Base-by-base conservation (phyloP, 495 filamentous ascomycete genomes). In the Pyronema domesticum region DNA sequence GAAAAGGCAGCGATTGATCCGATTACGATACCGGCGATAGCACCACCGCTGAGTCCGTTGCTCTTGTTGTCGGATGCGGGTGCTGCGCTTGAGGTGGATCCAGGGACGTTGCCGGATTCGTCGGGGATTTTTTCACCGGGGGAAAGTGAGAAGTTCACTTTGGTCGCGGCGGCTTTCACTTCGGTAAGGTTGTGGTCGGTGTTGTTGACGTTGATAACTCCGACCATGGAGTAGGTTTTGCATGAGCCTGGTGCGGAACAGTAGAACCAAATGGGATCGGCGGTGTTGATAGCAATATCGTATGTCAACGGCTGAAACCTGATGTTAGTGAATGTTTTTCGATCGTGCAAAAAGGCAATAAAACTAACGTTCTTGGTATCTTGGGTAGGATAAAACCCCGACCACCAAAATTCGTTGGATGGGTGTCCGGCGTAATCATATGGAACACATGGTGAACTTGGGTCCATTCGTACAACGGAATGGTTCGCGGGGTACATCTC, bases 401-500 rank as follows among this genome's bases (percentile, higher is more conserved):
- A 71, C 59, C 60, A 73, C 58, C 71, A 73, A 1, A 63, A 64
- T 5, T 46, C 50, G 19, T 34, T 43, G 1, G 35, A 14, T 13
- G 36, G 13, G 37, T 40, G 35, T 40, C 37, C 50, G 37, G 37
- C 50, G 8, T 40, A 10, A 55, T 76, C 72, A 51, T 69, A 74
- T 30, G 73, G 74, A 30, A 76, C 63, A 50, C 74, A 76, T 8
- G 74, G 74, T 44, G 55, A 63, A 6, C 49, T 30, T 23, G 68
- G 74, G 34, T 70, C 73, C 34, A 73, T 72, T 30, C 66, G 57
- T 17, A 68, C 69, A 19, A 76, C 74, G 0, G 69, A 72, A 53
- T 76, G 74, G 51, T 76, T 76, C 44, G 55, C n/a, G 5, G 74
- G 73, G 57, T 61, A 75, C 65, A 77, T 74, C 17, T 71, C 50